These are phyloP conservation scores for Pyrenophora tritici-repentis DNA, from an alignment of 2,329 filamentous ascomycete genomes.

Conservation along the genomic window DNA sequence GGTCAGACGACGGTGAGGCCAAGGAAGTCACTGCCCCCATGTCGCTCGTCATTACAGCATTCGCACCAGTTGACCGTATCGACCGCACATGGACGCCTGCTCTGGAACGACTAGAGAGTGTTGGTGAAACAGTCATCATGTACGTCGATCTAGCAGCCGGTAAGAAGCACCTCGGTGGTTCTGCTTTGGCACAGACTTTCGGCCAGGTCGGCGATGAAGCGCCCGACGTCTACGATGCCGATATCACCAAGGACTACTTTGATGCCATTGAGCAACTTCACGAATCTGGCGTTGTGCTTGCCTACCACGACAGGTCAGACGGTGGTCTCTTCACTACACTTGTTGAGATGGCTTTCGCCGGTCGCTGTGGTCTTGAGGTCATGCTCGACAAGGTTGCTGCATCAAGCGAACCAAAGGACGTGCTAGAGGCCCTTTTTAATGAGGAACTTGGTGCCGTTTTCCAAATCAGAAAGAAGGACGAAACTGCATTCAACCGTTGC, in stretches of 20 bases:
- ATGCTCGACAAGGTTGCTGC: constrained; percentile 74
- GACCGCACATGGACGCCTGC: constrained; percentile 93
- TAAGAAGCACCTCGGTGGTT: constrained; percentile 83
- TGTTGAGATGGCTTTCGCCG: constrained; percentile 98
- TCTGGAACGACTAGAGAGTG: constrained; percentile 79
- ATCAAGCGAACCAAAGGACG: constrained; percentile 64
- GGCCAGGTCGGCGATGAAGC: constrained; percentile 82
- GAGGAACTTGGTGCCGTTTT: constrained; percentile 96
- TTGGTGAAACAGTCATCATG: constrained; percentile 85
- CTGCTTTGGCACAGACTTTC: constrained; percentile 87
- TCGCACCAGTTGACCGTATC: constrained; percentile 81
- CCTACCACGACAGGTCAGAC: constrained; percentile 93
- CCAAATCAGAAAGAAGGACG: constrained; percentile 85
- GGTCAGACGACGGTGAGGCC: constrained; percentile 67
- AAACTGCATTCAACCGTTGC: constrained; percentile 83
- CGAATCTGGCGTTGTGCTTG: constrained; percentile 75
- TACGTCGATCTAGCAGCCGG: constrained; percentile 88
- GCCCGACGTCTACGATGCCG: constrained; percentile 82
- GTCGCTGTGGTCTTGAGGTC: constrained; percentile 83
- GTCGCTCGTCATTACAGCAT: constrained; percentile 88
- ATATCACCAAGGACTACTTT: constrained; percentile 86
- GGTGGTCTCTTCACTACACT: constrained; percentile 90
- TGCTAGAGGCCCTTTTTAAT: constrained; percentile 86
- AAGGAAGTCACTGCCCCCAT: constrained; percentile 93
- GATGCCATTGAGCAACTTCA: constrained; percentile 77